Percentiles rank a stretch among this genome's conserved stretches.
Evolutionary conservation across 345 rosid genomes (phyloP).

Genomic region (Eucalyptus regnans): DNA sequence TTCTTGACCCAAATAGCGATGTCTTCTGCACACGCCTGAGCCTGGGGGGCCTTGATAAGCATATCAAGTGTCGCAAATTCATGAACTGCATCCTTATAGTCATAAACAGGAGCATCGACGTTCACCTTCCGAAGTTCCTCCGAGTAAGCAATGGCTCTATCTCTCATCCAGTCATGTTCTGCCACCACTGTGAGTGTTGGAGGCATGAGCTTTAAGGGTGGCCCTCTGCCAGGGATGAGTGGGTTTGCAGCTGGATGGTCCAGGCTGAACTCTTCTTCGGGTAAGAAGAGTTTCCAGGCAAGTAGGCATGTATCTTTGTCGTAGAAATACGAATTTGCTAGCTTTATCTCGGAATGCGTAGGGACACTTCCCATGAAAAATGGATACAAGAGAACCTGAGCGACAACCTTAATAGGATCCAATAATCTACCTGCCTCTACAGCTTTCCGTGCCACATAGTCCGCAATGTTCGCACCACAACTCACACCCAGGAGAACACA

Average conservation of each 20-base stretch:
- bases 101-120: slow-evolving; percentile 82
- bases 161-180: slow-evolving; percentile 97
- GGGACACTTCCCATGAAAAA: slow-evolving; percentile 77
- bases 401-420: slow-evolving; percentile 85
- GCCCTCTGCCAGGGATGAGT: slow-evolving; percentile 53
- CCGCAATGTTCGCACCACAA: slow-evolving; percentile 87
- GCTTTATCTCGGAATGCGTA: slow-evolving; percentile 75
- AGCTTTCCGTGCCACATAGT: slow-evolving; percentile 66
- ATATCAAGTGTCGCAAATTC: slow-evolving; percentile 93
- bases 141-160: slow-evolving; percentile 86
- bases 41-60: slow-evolving; percentile 84
- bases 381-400: slow-evolving; percentile 92
- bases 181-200: slow-evolving; percentile 92
- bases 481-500: slow-evolving; percentile 90
- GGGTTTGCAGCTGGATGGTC: slow-evolving; percentile 92
- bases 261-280: slow-evolving; percentile 59
- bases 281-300: slow-evolving; percentile 85
- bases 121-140: slow-evolving; percentile 82
- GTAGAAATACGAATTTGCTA: slow-evolving; percentile 81
- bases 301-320: slow-evolving; percentile 74
- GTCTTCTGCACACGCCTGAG: slow-evolving; percentile 90
- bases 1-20: slow-evolving; percentile 91
- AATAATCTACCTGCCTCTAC: slow-evolving; percentile 57
- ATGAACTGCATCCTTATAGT: slow-evolving; percentile 91
- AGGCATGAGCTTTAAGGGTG: slow-evolving; percentile 81